phyloP scores from a whole-genome alignment of 257 asterid species.

The Orobanche coerulescens region DNA sequence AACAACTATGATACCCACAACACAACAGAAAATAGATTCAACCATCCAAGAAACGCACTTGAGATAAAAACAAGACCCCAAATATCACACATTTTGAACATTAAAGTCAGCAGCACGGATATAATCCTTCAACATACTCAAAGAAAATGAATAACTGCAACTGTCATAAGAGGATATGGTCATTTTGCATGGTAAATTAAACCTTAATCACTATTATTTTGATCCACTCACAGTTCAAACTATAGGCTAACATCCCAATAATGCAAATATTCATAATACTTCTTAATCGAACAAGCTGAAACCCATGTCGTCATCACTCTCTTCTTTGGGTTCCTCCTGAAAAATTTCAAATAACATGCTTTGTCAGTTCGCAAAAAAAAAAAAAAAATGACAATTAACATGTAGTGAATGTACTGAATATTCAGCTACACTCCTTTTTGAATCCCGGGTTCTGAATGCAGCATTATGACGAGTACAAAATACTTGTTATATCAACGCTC shows the following conservation, averaged over 20 bases:
- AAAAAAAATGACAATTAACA: background rate
- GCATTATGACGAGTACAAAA: background rate
- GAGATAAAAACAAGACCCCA: no score
- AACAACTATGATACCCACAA: no score
- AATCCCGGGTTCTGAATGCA: background rate
- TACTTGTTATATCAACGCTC: background rate
- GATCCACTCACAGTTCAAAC: conserved; percentile 1
- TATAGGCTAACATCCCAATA: background rate
- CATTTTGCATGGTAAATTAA: background rate
- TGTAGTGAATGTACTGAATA: background rate
- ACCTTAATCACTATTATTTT: conserved; percentile 1
- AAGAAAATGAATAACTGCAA: conserved; percentile 5
- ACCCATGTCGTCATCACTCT: conserved; percentile 49
- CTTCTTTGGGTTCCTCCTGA: conserved; percentile 54
- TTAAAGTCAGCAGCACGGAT: background rate
- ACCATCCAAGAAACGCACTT: no score
- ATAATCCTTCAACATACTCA: conserved; percentile 14
- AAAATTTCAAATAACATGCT: background rate
- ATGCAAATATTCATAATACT: background rate
- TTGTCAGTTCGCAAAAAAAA: background rate
- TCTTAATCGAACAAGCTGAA: conserved; percentile 45
- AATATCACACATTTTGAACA: no score
- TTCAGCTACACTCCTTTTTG: background rate
- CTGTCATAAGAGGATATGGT: conserved; percentile 1
- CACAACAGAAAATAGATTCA: no score